These are phyloP conservation scores for Cladophialophora yegresii DNA, from an alignment of 2,329 filamentous ascomycete species.

Conservation along the genomic window DNA sequence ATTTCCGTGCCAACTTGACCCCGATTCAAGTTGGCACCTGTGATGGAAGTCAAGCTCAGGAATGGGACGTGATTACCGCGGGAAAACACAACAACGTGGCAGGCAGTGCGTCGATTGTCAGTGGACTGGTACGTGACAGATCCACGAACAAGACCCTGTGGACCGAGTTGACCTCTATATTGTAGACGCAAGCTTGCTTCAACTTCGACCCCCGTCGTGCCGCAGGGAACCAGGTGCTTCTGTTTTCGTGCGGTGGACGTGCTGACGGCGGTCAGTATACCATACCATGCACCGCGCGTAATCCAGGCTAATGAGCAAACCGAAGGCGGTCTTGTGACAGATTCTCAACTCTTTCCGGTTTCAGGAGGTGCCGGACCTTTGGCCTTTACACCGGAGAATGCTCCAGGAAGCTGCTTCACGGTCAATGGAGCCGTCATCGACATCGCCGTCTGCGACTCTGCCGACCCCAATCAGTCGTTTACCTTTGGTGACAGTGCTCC, in stretches of 20 bases:
- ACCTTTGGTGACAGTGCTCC: constrained; percentile 18
- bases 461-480: constrained; percentile 23
- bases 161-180: neutral
- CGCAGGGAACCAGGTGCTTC: constrained; percentile 55
- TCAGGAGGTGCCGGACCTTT: constrained; percentile 22
- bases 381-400: constrained; percentile 20
- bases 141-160: neutral
- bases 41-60: constrained; percentile 50
- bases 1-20: constrained; percentile 58
- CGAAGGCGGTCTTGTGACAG: constrained; percentile 21
- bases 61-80: constrained; percentile 55
- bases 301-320: neutral
- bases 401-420: constrained; percentile 25
- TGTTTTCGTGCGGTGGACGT: constrained; percentile 62
- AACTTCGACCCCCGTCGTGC: constrained; percentile 59
- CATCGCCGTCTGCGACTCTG: constrained; percentile 21
- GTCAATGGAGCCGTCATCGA: constrained; percentile 24
- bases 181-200: constrained; percentile 58
- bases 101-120: constrained; percentile 56
- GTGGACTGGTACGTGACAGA: constrained; percentile 48
- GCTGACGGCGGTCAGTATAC: constrained; percentile 53
- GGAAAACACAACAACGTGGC: constrained; percentile 56
- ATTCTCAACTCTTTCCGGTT: constrained; percentile 30
- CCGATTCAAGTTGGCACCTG: constrained; percentile 53
- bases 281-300: neutral